Evolutionary conservation across 352 stramenopile genomes (phyloP).

Genomic region (Phytophthora meadii): DNA sequence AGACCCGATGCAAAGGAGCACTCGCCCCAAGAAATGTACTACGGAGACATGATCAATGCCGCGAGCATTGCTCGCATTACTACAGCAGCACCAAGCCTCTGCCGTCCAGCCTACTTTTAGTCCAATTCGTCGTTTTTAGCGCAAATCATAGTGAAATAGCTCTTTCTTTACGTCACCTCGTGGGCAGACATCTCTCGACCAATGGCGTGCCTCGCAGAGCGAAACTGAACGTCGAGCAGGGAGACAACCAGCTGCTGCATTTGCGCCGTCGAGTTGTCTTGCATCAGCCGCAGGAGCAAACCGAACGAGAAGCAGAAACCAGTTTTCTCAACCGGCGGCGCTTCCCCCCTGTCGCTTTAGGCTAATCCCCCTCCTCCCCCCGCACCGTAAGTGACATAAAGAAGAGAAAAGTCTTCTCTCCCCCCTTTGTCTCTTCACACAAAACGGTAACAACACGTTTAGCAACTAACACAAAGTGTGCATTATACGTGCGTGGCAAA

Average conservation of each 20-base stretch:
- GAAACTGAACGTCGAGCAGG: constrained; percentile 42
- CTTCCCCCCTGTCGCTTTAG: constrained; percentile 13
- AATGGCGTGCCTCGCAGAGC: constrained; percentile 29
- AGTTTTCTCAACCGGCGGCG: constrained; percentile 29
- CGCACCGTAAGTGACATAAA: not conserved
- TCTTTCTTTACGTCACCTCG: constrained; percentile 9
- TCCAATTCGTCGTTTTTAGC: constrained; percentile 14
- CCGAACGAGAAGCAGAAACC: constrained; percentile 37
- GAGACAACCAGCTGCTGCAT: constrained; percentile 22
- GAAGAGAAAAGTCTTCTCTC: not conserved
- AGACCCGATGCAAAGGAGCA: too few species aligned
- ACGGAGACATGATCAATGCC: constrained; percentile 5
- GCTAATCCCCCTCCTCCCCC: not conserved
- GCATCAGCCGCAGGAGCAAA: constrained; percentile 29
- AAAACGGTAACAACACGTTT: not conserved
- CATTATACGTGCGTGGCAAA: too few species aligned
- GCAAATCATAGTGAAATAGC: constrained; percentile 33
- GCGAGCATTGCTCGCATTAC: constrained; percentile 7
- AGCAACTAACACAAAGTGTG: not conserved
- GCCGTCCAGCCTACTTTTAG: constrained; percentile 15
- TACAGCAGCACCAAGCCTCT: constrained; percentile 11
- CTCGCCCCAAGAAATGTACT: not conserved
- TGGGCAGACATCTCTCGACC: constrained; percentile 22
- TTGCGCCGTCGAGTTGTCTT: constrained; percentile 40
- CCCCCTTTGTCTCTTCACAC: not conserved